Conservation (phyloP, 208 protist species). For the Leishmania lainsoni region DNA sequence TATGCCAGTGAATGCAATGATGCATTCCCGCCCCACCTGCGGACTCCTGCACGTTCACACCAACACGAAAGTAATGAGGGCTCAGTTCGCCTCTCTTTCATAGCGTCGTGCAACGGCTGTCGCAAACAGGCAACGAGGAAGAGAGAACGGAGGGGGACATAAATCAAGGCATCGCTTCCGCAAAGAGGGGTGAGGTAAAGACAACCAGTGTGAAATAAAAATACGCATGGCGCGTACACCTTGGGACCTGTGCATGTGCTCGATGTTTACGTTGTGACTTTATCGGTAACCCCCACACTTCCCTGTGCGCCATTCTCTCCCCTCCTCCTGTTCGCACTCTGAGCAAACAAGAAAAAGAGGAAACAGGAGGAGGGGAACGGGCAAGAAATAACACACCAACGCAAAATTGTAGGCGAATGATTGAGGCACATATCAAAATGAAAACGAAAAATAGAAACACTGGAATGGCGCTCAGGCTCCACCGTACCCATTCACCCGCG, state of each 20-base stretch:
- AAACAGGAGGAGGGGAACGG: background rate
- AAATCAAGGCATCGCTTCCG: background rate
- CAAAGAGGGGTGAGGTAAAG: background rate
- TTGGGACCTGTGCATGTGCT: background rate
- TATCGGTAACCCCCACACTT: background rate
- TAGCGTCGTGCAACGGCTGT: background rate
- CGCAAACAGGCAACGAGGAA: background rate
- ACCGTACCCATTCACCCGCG: background rate
- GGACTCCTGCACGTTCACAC: background rate
- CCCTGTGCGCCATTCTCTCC: background rate
- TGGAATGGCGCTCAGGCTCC: background rate
- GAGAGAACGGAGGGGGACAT: background rate
- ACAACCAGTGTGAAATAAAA: background rate
- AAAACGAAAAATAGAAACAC: background rate
- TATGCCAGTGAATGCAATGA: background rate
- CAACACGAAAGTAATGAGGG: background rate
- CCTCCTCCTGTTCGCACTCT: background rate
- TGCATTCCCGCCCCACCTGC: background rate
- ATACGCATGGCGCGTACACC: background rate
- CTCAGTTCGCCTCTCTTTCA: background rate
- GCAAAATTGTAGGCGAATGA: background rate
- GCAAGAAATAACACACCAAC: background rate
- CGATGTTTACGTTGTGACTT: background rate
- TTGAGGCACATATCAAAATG: background rate
- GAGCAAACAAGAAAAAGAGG: background rate